Evolutionary conservation across 202 grass and related monocot genomes (phyloP).

Genomic region (Carex arenaria): DNA sequence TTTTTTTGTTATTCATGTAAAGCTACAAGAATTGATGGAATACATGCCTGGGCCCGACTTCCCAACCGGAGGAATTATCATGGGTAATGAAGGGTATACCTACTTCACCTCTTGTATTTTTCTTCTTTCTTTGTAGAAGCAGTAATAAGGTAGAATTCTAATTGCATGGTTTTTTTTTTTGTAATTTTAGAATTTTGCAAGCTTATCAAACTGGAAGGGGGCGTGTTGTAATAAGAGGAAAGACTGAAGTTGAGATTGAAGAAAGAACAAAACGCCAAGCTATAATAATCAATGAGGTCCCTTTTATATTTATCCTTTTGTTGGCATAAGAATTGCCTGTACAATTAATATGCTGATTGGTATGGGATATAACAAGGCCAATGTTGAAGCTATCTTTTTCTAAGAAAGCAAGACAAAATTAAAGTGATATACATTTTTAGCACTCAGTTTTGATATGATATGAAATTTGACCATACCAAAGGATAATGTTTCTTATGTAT

Average conservation of each 20-base stretch:
- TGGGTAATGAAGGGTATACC: conserved; percentile 73
- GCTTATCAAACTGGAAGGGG: conserved; percentile 82
- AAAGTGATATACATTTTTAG: not conserved
- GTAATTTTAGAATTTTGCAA: conserved; percentile 69
- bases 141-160: conserved; percentile 1
- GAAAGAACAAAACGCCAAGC: conserved; percentile 67
- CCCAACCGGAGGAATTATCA: conserved; percentile 87
- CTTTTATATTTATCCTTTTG: conserved; percentile 16
- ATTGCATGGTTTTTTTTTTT: conserved; percentile 8
- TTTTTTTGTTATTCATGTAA: conserved; percentile 26
- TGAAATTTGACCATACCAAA: not conserved
- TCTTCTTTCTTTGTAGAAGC: conserved; percentile 16
- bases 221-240: conserved; percentile 83
- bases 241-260: conserved; percentile 75
- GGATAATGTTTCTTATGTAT: not conserved
- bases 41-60: conserved; percentile 97
- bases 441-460: not conserved
- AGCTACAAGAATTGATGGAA: conserved; percentile 96
- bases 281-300: conserved; percentile 95
- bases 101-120: not conserved
- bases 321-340: conserved; percentile 3
- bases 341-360: not conserved
- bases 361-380: not conserved
- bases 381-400: conserved; percentile 13
- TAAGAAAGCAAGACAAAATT: not conserved